Percentiles rank a stretch among this genome's conserved stretches.
These are phyloP conservation scores for Entophlyctis luteolus DNA, from an alignment of 192 early-diverging fungal species.

Conservation along the genomic window DNA sequence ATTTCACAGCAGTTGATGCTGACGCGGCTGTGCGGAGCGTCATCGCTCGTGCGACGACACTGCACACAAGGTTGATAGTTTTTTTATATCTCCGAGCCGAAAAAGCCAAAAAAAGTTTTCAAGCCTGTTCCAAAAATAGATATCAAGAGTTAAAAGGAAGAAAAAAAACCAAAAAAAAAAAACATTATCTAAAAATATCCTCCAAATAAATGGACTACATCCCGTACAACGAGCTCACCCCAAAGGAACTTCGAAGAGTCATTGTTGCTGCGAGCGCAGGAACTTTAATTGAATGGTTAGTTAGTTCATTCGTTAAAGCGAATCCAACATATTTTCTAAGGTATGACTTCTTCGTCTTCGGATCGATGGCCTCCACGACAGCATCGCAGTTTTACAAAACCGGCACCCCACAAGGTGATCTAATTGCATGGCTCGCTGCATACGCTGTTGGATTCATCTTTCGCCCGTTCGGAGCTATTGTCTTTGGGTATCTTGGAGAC, in stretches of 20 bases:
- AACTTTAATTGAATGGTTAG: background rate
- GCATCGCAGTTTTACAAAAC: conserved; percentile 20
- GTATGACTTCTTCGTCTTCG: conserved; percentile 39
- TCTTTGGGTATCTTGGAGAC: conserved; percentile 34
- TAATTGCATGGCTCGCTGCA: conserved; percentile 21
- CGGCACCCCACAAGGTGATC: conserved; percentile 4
- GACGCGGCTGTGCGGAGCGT: no score
- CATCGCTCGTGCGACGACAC: no score
- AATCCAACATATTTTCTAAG: background rate
- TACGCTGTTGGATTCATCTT: conserved; percentile 31
- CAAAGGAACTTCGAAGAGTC: background rate
- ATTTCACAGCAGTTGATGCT: no score
- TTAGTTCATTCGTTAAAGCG: background rate
- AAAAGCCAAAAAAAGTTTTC: background rate
- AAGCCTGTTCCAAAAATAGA: background rate
- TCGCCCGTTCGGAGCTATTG: conserved; percentile 25
- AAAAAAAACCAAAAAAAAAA: background rate
- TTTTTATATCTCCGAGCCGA: no score
- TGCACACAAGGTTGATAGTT: no score
- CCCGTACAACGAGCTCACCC: background rate
- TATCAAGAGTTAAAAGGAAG: background rate
- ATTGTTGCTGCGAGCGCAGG: background rate
- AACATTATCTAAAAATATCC: background rate
- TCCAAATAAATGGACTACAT: background rate
- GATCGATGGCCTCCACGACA: conserved; percentile 16